Base-by-base conservation (phyloP, 139 green algal genomes). In the Auxenochlorella pyrenoidosa region DNA sequence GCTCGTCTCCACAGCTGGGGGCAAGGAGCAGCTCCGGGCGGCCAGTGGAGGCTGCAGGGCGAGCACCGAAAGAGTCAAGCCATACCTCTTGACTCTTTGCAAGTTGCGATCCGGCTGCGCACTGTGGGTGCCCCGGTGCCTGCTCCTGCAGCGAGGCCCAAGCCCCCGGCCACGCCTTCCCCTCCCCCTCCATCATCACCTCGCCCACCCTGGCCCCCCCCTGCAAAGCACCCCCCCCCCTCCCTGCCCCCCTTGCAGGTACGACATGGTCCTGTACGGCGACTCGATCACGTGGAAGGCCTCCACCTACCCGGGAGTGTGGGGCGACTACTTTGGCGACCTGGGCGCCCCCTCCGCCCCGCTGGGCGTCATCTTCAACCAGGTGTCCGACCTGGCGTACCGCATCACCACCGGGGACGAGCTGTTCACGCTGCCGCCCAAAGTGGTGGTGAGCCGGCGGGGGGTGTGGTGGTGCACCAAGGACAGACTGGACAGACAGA, bases 321-420 rank as follows among this genome's bases (percentile, higher is more conserved):
- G 66, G 66, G 4, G 16, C 30, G 32, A 40, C 32, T 36, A 26
- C 16, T 73, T 73, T 40, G 66, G 66, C 66, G 30, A 6, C 30
- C 66, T 73, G 32, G 32, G 30, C 66, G 66, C 30, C 66, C 66
- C 66, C 66, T 73, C 66, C 32, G 66, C 66, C 66, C 32, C 66
- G 66, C 66, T 73, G 66, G 66, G 66, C 66, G 66, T 73, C 66
- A 73, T 73, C 66, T 73, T 73, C 66, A 73, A 40, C 66, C 66
- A 19, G 1, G 66, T 73, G 3, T 73, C 66, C 30, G 66, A 73
- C 66, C 66, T 73, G 66, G 66, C 66, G 32, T 73, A 73, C 30
- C 66, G 66, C 66, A 73, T 73, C 66, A 73, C 66, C 66, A 41
- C 66, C 0, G 66, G 66, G 13, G 66, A 73, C 32, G 66, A 73